phyloP scores from a whole-genome alignment of 2,329 filamentous ascomycete species.

The Penicillium nordicum region DNA sequence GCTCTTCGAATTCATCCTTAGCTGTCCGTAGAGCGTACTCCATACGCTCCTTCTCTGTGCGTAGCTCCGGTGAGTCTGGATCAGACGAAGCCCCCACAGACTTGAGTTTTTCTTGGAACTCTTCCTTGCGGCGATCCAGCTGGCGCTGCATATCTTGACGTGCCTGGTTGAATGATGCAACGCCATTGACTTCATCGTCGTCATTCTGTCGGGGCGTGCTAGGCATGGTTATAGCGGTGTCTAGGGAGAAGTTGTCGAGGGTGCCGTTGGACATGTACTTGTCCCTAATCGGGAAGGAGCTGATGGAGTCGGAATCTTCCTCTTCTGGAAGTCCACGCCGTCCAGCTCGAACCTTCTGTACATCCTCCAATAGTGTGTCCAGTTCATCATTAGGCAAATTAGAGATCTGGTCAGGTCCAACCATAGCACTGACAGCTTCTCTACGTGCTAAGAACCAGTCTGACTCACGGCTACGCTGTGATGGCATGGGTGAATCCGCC shows the following conservation, averaged over 20 bases:
- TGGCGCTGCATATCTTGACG: constrained; percentile 81
- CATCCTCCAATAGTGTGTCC: constrained; percentile 87
- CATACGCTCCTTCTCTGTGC: constrained; percentile 79
- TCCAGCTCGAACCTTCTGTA: constrained; percentile 82
- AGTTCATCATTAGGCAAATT: constrained; percentile 90
- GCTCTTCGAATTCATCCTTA: constrained; percentile 84
- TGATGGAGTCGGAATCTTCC: constrained; percentile 84
- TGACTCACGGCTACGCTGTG: constrained; percentile 67
- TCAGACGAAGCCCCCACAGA: constrained; percentile 66
- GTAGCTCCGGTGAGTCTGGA: constrained; percentile 78
- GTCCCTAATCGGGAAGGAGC: constrained; percentile 82
- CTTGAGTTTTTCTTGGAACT: constrained; percentile 74
- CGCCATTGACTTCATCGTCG: constrained; percentile 54
- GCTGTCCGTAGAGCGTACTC: constrained; percentile 72
- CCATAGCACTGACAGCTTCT: constrained; percentile 86
- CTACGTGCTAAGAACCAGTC: constrained; percentile 93
- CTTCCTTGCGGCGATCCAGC: constrained; percentile 78
- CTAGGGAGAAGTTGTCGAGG: constrained; percentile 91
- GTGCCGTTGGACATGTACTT: constrained; percentile 96
- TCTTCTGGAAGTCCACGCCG: constrained; percentile 65
- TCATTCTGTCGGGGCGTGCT: constrained; percentile 76
- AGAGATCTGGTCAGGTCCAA: constrained; percentile 86
- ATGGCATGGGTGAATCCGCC: constrained; percentile 74
- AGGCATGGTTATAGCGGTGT: constrained; percentile 90
- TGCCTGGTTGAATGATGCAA: constrained; percentile 66